Conservation (phyloP, 2,329 filamentous ascomycete species). For the Epichloe amarillans region DNA sequence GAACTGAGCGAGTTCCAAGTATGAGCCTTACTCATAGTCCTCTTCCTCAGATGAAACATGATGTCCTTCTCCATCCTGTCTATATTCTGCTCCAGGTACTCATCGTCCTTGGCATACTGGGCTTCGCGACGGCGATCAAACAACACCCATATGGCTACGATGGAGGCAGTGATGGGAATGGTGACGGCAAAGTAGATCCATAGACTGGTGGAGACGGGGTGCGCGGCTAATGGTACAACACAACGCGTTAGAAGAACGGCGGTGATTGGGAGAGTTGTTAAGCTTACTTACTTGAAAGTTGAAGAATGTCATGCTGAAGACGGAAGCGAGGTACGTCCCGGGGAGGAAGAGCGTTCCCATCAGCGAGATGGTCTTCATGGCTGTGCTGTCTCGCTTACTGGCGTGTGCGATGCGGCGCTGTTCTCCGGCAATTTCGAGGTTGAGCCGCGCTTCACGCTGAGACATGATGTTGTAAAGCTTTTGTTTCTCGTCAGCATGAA, state of each 20-base stretch:
- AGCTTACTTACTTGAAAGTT: constrained; percentile 37
- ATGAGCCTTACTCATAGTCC: constrained; percentile 41
- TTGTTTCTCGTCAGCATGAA: constrained; percentile 12
- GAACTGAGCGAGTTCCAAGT: constrained; percentile 35
- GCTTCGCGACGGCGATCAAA: constrained; percentile 38
- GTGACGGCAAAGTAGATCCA: constrained; percentile 54
- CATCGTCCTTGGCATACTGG: constrained; percentile 34
- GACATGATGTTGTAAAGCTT: constrained; percentile 52
- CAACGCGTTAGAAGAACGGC: not conserved
- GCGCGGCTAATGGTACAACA: constrained; percentile 13
- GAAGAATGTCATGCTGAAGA: constrained; percentile 56
- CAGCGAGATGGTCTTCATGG: constrained; percentile 52
- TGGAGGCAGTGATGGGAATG: constrained; percentile 40
- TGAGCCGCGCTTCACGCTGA: constrained; percentile 50
- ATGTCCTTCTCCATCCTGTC: constrained; percentile 44
- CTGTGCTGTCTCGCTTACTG: constrained; percentile 47
- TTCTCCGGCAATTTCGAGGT: constrained; percentile 48
- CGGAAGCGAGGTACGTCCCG: constrained; percentile 47
- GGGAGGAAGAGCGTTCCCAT: constrained; percentile 51
- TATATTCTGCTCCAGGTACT: constrained; percentile 39
- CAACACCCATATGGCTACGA: constrained; percentile 42
- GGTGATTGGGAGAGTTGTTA: not conserved
- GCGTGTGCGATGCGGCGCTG: constrained; percentile 46
- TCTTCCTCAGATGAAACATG: constrained; percentile 40
- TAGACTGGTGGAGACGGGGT: constrained; percentile 35